Evolutionary conservation across 371 early-diverging fungal genomes (phyloP).

Genomic region (Mortierella sp.): DNA sequence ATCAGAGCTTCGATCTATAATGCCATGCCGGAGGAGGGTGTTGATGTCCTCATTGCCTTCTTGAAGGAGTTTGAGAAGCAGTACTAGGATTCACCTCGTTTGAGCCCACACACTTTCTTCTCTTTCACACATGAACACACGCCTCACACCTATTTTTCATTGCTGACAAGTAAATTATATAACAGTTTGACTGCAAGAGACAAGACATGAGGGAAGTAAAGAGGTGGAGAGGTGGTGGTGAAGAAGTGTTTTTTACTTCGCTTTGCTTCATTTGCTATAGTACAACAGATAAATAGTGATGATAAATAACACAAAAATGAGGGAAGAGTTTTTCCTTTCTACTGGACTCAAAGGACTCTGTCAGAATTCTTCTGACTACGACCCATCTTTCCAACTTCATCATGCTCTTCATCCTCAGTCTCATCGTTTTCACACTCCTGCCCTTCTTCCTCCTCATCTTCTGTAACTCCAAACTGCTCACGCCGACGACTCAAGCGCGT

Average conservation of each 20-base stretch:
- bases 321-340: too few relatives aligned
- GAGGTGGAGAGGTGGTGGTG: too few relatives aligned
- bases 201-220: too few relatives aligned
- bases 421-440: background rate
- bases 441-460: slow-evolving; percentile 9
- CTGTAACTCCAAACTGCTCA: background rate
- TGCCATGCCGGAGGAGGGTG: slow-evolving; percentile 88
- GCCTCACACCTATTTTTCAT: too few relatives aligned
- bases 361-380: background rate
- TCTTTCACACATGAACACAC: too few relatives aligned
- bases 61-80: slow-evolving; percentile 82
- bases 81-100: slow-evolving; percentile 26
- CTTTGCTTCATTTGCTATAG: too few relatives aligned
- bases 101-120: too few relatives aligned
- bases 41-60: slow-evolving; percentile 77
- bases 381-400: background rate
- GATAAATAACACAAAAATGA: too few relatives aligned
- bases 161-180: too few relatives aligned
- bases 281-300: too few relatives aligned
- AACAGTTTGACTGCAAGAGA: too few relatives aligned
- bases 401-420: slow-evolving; percentile 2
- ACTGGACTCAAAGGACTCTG: background rate
- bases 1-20: slow-evolving; percentile 95
- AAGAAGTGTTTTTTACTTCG: too few relatives aligned
- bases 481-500: background rate